Base-by-base conservation (phyloP, 164 flowering plant species). In the Akebia trifoliata region DNA sequence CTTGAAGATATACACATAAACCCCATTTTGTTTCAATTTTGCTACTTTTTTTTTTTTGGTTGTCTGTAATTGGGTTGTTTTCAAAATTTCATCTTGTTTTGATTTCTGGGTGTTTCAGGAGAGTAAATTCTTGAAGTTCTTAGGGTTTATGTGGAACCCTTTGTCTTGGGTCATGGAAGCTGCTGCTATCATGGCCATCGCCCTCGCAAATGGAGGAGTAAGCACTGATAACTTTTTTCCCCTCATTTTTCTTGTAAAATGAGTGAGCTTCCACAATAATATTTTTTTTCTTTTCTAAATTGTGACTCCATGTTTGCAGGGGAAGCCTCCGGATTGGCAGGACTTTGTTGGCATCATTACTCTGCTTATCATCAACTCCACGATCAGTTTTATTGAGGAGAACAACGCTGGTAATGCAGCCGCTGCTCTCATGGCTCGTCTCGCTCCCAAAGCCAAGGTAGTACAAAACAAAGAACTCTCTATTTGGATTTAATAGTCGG, bases 131-230 rank as follows among this genome's bases (percentile, higher is more conserved):
- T 73, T 91, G 71, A 91, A 91, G 73, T 88, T 88, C 57, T 65
- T 91, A 53, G 90, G 95, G 54, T 88, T 91, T 67, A 91, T 91
- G 96, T 86, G 96, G 95, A 90, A 90, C 59, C 95, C 97, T 56
- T 70, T 90, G 2, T 90, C 95, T 52, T 90, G 97, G 97, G 95
- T 90, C 40, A 90, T 90, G 97, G 97, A 90, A 71, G 91, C 87
- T 42, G 97, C 97, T 39, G 95, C 97, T 18, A 78, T 88, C 51
- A 91, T 91, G 96, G 94, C 96, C 6, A 91, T 91, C 68, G 91
- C 88, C 0, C 86, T 91, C 25, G 94, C 96, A 6, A 88, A 91
- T 73, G 96, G 96, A 78, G 96, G 96, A 61, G 97, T 91, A 45
- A 74, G 84, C 10, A n/a, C n/a, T n/a, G n/a, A n/a, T n/a, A 44